Evolutionary conservation across 2,329 filamentous ascomycete genomes (phyloP).

Genomic region (Microcyclosporella mali): DNA sequence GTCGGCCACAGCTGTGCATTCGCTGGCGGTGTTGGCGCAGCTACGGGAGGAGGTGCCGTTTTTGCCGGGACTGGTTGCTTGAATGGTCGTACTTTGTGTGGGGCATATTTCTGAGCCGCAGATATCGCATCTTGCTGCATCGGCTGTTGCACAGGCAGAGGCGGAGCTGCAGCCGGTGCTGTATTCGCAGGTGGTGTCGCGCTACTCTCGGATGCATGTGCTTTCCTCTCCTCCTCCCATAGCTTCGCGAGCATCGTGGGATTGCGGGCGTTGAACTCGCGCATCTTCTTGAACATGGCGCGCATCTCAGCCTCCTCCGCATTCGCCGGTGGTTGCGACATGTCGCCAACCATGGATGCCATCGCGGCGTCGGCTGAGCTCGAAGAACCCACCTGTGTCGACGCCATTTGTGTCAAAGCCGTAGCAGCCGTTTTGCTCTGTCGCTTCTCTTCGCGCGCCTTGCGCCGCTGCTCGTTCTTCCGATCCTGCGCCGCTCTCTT

Average conservation of each 20-base stretch:
- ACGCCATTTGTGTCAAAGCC: slow-evolving; percentile 23
- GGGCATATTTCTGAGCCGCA: not conserved
- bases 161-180: not conserved
- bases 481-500: slow-evolving; percentile 22
- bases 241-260: slow-evolving; percentile 49
- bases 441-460: slow-evolving; percentile 24
- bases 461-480: slow-evolving; percentile 29
- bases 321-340: slow-evolving; percentile 22
- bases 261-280: slow-evolving; percentile 51
- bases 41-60: not conserved
- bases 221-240: slow-evolving; percentile 49
- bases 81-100: not conserved
- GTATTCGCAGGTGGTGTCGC: slow-evolving; percentile 7
- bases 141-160: not conserved
- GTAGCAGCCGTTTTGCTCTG: slow-evolving; percentile 27
- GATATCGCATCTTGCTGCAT: not conserved
- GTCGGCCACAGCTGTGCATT: slow-evolving; percentile 42
- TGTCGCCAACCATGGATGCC: slow-evolving; percentile 16
- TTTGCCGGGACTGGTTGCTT: slow-evolving; percentile 2
- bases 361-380: slow-evolving; percentile 11
- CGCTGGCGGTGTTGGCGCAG: slow-evolving; percentile 1
- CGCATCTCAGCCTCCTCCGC: slow-evolving; percentile 48
- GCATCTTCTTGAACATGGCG: slow-evolving; percentile 53
- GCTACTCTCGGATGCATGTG: slow-evolving; percentile 25
- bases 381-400: slow-evolving; percentile 6